These are phyloP conservation scores for Daucus carota DNA, from an alignment of 129 eudicot genomes.

Conservation along the genomic window DNA sequence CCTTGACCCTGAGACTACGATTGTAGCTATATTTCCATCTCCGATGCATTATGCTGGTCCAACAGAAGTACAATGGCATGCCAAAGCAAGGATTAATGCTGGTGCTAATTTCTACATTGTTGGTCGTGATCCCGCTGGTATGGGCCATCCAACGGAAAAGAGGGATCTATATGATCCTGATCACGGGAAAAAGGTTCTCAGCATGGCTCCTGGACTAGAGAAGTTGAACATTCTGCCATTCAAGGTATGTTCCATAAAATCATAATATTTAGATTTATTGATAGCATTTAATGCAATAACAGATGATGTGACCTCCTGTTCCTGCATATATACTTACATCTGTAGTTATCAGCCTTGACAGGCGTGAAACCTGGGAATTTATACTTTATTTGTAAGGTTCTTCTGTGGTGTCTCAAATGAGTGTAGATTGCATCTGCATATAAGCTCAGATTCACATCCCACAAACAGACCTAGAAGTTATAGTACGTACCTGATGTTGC, in stretches of 20 bases:
- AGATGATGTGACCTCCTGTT: not conserved
- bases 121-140: slow-evolving; percentile 96
- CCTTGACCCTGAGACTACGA: slow-evolving; percentile 88
- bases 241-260: slow-evolving; percentile 44
- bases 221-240: slow-evolving; percentile 82
- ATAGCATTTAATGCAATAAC: not conserved
- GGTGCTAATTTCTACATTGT: slow-evolving; percentile 95
- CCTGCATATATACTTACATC: not conserved
- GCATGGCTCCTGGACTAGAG: slow-evolving; percentile 91
- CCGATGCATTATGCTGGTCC: slow-evolving; percentile 99
- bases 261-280: not conserved
- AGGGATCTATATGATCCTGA: slow-evolving; percentile 94
- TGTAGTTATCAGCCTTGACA: not conserved
- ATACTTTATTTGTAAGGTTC: not conserved
- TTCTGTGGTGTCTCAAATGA: not conserved
- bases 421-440: not conserved
- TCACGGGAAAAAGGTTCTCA: slow-evolving; percentile 87
- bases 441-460: not conserved
- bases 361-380: not conserved
- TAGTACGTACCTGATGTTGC: not conserved
- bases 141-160: slow-evolving; percentile 91
- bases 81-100: slow-evolving; percentile 86
- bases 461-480: not conserved
- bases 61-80: slow-evolving; percentile 98
- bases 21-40: slow-evolving; percentile 87